Base-by-base conservation (phyloP, 2,329 filamentous ascomycete genomes). In the Clonostachys rhizophaga region DNA sequence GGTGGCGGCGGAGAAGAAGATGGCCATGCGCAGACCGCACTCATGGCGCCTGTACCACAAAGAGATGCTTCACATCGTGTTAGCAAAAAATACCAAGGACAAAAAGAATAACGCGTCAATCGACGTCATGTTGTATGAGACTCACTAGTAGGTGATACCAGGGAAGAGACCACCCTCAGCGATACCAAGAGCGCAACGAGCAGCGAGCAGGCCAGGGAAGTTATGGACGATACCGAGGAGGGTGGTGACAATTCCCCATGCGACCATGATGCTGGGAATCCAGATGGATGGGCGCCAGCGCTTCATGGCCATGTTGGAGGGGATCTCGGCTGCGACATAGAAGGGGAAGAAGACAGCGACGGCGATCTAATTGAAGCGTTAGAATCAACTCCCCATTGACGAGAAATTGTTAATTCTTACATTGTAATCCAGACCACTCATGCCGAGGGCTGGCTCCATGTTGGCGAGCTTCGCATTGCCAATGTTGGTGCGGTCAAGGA, bases 401-500 rank as follows among this genome's bases (percentile, higher is more conserved):
- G 7, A 42, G 11, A 16, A n/a, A 2, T 5, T 8, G 24, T 24
- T 24, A 42, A 20, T 24, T 42, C 20, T 13, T 44, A 64, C 62
- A 47, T 65, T 65, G 53, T 63, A 65, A 40, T 65, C 60, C 56
- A 59, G 57, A 48, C 58, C 60, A 2, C 59, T 57, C 58, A 68
- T 61, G 34, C 47, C 49, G 34, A 64, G 53, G 17, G 55, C 53
- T n/a, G 53, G 48, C 42, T 62, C 58, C 6, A 86, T 64, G 0
- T 78, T 77, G 5, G 79, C 80, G 12, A 85, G 61, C 54, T 72
- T 76, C 10, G 81, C 81, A 58, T 86, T 86, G 16, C 81, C 78
- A 40, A 69, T 62, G 51, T 68, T 68, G 48, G 65, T 58, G 35
- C 62, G 59, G 46, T 68, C 65, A 16, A 68, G 59, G 61, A 81